A percentile compares a stretch with the other conserved stretches of the same genome.
phyloP scores from a whole-genome alignment of 2,329 filamentous ascomycete species.

The Periconia macrospinosa region DNA sequence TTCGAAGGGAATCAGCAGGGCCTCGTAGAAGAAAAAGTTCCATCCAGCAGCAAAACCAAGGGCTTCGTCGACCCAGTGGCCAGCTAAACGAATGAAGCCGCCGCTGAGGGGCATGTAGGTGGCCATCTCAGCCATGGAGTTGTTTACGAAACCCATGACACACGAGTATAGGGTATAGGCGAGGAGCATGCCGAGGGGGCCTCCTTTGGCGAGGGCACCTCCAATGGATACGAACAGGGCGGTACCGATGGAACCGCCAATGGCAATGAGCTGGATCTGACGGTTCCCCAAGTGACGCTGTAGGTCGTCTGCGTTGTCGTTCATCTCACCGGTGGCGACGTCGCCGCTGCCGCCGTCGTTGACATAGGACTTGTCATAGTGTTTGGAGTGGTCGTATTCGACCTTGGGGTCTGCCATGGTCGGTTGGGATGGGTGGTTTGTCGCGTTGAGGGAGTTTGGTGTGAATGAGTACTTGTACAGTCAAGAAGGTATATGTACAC shows the following conservation, averaged over 20 bases:
- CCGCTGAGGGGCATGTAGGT: constrained; percentile 64
- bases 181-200: constrained; percentile 59
- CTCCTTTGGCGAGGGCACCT: constrained; percentile 54
- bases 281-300: constrained; percentile 45
- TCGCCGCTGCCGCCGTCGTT: constrained; percentile 24
- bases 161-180: constrained; percentile 60
- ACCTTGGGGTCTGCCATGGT: constrained; percentile 20
- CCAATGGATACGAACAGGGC: constrained; percentile 65
- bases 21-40: constrained; percentile 57
- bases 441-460: constrained; percentile 19
- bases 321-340: constrained; percentile 30
- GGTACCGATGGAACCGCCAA: constrained; percentile 46
- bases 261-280: constrained; percentile 46
- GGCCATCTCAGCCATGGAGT: constrained; percentile 67
- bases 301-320: constrained; percentile 41
- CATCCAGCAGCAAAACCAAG: constrained; percentile 60
- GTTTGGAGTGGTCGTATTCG: constrained; percentile 25
- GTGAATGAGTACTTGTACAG: too few relatives aligned
- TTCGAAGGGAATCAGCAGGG: constrained; percentile 55
- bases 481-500: too few relatives aligned
- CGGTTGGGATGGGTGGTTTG: constrained; percentile 17
- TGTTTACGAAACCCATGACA: constrained; percentile 65
- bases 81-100: constrained; percentile 66
- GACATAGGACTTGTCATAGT: constrained; percentile 32
- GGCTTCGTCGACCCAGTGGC: constrained; percentile 68